Percentiles rank a stretch among this genome's conserved stretches.
Evolutionary conservation across 2,329 filamentous ascomycete genomes (phyloP).

Genomic region (Aschersonia sp.): DNA sequence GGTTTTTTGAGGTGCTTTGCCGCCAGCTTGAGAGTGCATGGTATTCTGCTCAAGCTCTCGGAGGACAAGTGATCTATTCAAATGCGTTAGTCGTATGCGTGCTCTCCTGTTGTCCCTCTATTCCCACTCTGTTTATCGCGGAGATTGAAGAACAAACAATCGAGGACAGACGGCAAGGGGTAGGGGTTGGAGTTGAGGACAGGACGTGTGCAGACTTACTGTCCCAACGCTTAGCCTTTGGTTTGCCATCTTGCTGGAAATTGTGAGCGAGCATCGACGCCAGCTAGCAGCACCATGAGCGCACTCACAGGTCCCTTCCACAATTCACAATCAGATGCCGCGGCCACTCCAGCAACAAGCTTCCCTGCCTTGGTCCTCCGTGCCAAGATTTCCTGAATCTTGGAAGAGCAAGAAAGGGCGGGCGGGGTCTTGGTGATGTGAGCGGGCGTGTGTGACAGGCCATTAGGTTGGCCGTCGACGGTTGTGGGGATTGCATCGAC

Average conservation of each 20-base stretch:
- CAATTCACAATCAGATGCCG: constrained; percentile 62
- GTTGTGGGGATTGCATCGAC: constrained; percentile 1
- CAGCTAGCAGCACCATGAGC: background rate
- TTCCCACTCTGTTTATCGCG: no score
- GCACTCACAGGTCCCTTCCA: constrained; percentile 59
- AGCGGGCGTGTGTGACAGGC: constrained; percentile 5
- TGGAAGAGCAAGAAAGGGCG: constrained; percentile 6
- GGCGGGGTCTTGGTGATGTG: constrained; percentile 10
- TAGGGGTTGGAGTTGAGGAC: background rate
- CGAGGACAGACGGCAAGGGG: no score
- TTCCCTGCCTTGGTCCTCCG: constrained; percentile 54
- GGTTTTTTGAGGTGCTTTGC: constrained; percentile 67
- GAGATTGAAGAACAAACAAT: no score
- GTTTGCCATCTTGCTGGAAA: constrained; percentile 36
- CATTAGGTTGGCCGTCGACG: background rate
- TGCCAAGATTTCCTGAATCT: constrained; percentile 15
- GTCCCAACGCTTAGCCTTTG: constrained; percentile 71
- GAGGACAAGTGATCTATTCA: constrained; percentile 38
- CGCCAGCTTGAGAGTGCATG: constrained; percentile 67
- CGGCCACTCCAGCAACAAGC: constrained; percentile 62
- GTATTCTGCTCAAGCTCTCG: constrained; percentile 46
- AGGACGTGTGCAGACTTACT: constrained; percentile 37
- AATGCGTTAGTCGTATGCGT: no score
- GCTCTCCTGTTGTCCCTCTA: no score
- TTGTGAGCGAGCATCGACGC: background rate